phyloP scores from a whole-genome alignment of 345 rosid species.

The Clausena lansium region DNA sequence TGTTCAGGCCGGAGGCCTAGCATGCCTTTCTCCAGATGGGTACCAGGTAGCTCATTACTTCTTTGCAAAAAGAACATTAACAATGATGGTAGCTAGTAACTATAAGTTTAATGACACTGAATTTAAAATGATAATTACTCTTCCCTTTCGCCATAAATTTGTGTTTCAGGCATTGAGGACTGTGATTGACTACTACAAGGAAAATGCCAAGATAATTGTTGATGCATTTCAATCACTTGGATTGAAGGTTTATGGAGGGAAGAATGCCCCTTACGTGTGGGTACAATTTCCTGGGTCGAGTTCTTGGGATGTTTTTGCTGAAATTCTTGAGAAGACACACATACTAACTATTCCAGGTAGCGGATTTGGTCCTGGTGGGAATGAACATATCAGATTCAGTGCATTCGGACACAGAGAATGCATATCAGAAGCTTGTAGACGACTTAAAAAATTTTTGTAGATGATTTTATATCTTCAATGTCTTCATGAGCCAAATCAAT shows the following conservation, averaged over 20 bases:
- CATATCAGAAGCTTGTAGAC: constrained; percentile 61
- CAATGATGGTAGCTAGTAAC: not conserved
- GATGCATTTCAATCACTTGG: constrained; percentile 52
- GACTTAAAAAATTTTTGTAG: constrained; percentile 31
- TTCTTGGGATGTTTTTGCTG: constrained; percentile 70
- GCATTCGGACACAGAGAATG: constrained; percentile 55
- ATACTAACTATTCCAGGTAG: constrained; percentile 71
- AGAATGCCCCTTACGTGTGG: constrained; percentile 78
- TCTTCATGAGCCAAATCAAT: not conserved
- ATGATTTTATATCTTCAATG: not conserved
- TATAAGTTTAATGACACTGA: not conserved
- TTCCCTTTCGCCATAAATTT: not conserved
- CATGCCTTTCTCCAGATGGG: constrained; percentile 68
- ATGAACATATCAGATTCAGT: constrained; percentile 67
- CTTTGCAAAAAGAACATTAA: not conserved
- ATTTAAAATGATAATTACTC: not conserved
- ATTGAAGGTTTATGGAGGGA: constrained; percentile 58
- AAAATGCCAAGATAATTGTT: constrained; percentile 53
- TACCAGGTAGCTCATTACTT: constrained; percentile 38
- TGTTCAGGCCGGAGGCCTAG: constrained; percentile 74
- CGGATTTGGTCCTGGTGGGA: constrained; percentile 82
- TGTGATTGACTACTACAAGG: constrained; percentile 55
- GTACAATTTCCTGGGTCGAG: constrained; percentile 60
- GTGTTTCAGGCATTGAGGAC: constrained; percentile 4
- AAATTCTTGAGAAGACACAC: constrained; percentile 69